Evolutionary conservation across 139 green algal species (phyloP).

Genomic region (Haematococcus sp.): DNA sequence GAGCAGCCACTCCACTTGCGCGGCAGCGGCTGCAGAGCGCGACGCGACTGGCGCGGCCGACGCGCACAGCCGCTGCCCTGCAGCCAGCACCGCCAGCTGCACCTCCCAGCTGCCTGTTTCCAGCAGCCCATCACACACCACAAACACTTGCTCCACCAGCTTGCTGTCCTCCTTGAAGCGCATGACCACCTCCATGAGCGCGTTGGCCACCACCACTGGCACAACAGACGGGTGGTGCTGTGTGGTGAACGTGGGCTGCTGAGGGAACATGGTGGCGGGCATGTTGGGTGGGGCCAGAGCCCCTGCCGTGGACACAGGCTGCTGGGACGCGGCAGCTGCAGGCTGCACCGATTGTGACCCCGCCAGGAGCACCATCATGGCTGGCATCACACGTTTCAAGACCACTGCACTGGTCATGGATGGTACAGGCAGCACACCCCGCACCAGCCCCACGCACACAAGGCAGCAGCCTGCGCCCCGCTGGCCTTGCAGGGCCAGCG

Average conservation of each 20-base stretch:
- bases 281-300: neutral
- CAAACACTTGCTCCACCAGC: constrained; percentile 34
- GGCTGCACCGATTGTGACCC: neutral
- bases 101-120: constrained; percentile 17
- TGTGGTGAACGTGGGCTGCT: too few relatives aligned
- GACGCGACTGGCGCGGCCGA: constrained; percentile 21
- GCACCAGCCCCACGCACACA: neutral
- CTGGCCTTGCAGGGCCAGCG: too few relatives aligned
- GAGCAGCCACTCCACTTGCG: constrained; percentile 20
- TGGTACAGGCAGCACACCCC: neutral
- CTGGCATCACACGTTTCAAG: constrained; percentile 1
- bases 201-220: constrained; percentile 18
- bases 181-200: constrained; percentile 27
- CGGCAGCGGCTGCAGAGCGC: constrained; percentile 24
- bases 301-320: neutral
- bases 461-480: neutral
- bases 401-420: neutral
- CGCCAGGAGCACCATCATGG: neutral
- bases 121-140: constrained; percentile 37
- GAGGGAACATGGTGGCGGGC: too few relatives aligned
- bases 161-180: constrained; percentile 19
- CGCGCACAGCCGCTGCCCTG: constrained; percentile 17
- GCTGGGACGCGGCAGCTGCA: neutral
- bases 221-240: too few relatives aligned
- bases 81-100: constrained; percentile 21